These are phyloP conservation scores for Chlorophyllum brunneum DNA, from an alignment of 768 basidiomycete genomes.

Conservation along the genomic window DNA sequence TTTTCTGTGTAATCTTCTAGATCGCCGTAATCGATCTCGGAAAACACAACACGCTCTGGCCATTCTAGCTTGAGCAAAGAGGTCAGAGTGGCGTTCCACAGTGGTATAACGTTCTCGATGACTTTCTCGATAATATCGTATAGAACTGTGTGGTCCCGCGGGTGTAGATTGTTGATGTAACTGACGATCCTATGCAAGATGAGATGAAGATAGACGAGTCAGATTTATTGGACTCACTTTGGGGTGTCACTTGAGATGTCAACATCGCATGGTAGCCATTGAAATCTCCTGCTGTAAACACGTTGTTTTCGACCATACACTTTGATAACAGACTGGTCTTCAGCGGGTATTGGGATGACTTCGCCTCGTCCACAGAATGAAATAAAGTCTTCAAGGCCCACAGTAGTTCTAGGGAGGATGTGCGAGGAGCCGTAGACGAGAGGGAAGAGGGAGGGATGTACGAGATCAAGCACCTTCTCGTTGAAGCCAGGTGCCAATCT, in stretches of 20 bases:
- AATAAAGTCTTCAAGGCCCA: constrained; percentile 17
- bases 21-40: background rate
- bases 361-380: constrained; percentile 17
- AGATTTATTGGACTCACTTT: no score
- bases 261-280: constrained; percentile 16
- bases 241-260: constrained; percentile 15
- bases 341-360: background rate
- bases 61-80: no score
- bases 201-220: no score
- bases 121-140: constrained; percentile 19
- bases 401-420: constrained; percentile 11
- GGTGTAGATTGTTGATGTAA: constrained; percentile 36
- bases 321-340: no score
- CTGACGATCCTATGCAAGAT: constrained; percentile 16
- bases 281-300: constrained; percentile 13
- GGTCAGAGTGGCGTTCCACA: constrained; percentile 20
- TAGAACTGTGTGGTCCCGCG: constrained; percentile 15
- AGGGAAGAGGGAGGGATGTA: constrained; percentile 40
- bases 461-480: constrained; percentile 39
- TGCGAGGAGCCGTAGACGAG: constrained; percentile 29
- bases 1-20: background rate
- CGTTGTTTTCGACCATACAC: background rate
- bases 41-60: background rate
- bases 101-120: constrained; percentile 21
- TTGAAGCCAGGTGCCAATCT: constrained; percentile 45